Conservation (phyloP, 129 eudicot genomes). For the Ambrosia trifida region DNA sequence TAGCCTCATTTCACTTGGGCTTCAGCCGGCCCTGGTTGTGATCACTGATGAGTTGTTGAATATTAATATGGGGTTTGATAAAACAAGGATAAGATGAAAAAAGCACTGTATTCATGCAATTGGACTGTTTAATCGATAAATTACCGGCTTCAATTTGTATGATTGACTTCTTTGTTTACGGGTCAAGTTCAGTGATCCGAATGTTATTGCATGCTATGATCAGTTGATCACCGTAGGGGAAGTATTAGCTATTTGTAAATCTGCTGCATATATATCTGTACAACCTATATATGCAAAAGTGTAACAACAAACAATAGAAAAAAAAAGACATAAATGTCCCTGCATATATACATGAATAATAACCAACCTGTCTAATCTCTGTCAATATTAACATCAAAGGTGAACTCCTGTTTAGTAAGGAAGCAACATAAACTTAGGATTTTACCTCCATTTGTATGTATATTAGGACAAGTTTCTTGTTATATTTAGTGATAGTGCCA, state of each 20-base stretch:
- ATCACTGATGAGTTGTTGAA: too few relatives aligned
- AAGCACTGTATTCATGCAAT: too few relatives aligned
- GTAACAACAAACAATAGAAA: too few relatives aligned
- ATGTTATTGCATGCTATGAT: background rate
- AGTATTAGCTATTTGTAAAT: too few relatives aligned
- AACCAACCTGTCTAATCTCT: too few relatives aligned
- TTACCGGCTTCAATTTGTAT: background rate
- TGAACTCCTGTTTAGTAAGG: slow-evolving; percentile 2
- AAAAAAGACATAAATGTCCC: too few relatives aligned
- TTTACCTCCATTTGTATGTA: slow-evolving; percentile 24
- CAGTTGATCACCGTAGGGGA: background rate
- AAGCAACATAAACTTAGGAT: slow-evolving; percentile 6
- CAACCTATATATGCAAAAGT: background rate
- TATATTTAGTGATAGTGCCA: slow-evolving; percentile 8
- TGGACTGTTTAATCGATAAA: background rate
- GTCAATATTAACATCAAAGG: slow-evolving; percentile 17
- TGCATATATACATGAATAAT: too few relatives aligned
- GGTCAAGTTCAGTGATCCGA: background rate
- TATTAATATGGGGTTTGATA: too few relatives aligned
- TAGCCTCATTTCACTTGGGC: too few relatives aligned
- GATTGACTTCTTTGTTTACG: background rate
- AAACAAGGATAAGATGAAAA: too few relatives aligned
- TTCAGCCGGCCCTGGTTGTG: too few relatives aligned
- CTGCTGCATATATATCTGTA: slow-evolving; percentile 14
- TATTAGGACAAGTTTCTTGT: slow-evolving; percentile 27